Percentiles rank a stretch among this genome's conserved stretches.
phyloP scores from a whole-genome alignment of 805 yeast species.

The Ogataea philodendri region DNA sequence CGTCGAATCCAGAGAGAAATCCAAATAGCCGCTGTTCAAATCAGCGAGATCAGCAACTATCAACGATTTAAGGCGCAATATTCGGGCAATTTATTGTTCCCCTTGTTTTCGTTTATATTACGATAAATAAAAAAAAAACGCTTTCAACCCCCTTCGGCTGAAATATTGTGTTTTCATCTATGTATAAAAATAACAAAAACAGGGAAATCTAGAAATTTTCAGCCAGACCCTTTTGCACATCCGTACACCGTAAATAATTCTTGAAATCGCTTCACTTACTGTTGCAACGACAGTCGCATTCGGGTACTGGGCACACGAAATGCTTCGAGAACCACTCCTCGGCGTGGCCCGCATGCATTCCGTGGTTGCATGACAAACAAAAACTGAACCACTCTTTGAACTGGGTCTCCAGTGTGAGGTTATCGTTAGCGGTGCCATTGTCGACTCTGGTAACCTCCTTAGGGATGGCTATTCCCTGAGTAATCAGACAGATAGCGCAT shows the following conservation, averaged over 20 bases:
- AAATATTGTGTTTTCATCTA: conserved; percentile 2
- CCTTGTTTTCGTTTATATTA: conserved; percentile 7
- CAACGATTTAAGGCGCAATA: too few species aligned
- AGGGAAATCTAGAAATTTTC: too few species aligned
- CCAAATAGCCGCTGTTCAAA: too few species aligned
- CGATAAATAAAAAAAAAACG: conserved; percentile 13
- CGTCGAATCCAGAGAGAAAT: conserved; percentile 2
- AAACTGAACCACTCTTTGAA: conserved; percentile 87
- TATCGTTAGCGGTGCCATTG: conserved; percentile 17
- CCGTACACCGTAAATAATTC: conserved; percentile 6
- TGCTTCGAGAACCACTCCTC: conserved; percentile 93
- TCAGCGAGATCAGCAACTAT: too few species aligned
- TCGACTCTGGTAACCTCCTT: conserved; percentile 34
- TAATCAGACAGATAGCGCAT: conserved; percentile 82
- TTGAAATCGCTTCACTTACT: conserved; percentile 30
- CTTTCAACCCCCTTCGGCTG: conserved; percentile 6
- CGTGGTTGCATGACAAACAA: conserved; percentile 88
- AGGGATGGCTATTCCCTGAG: conserved; percentile 69
- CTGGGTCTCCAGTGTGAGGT: conserved; percentile 36
- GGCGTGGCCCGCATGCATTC: conserved; percentile 93
- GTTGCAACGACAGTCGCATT: conserved; percentile 82
- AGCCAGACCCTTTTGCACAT: conserved; percentile 1
- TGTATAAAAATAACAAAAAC: conserved; percentile 1
- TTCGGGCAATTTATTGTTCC: too few species aligned
- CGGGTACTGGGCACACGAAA: conserved; percentile 90